Evolutionary conservation across 2,329 filamentous ascomycete genomes (phyloP).

Genomic region (Westerdykella sp.): DNA sequence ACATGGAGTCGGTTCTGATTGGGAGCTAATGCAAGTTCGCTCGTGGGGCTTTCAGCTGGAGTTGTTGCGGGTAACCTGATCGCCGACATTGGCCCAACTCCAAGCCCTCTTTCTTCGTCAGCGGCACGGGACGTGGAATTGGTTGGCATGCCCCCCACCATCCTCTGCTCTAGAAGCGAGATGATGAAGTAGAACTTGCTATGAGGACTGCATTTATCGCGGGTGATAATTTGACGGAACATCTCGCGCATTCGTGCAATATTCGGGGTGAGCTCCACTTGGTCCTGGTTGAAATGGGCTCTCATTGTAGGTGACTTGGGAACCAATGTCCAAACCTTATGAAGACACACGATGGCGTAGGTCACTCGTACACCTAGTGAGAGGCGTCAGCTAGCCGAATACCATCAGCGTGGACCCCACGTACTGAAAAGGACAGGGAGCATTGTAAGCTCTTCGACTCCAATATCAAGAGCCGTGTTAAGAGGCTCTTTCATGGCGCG

Average conservation of each 20-base stretch:
- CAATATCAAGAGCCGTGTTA: conserved; percentile 45
- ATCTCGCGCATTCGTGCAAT: conserved; percentile 43
- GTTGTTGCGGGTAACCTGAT: neutral
- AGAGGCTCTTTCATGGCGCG: conserved; percentile 44
- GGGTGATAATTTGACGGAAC: conserved; percentile 40
- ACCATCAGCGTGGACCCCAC: conserved; percentile 16
- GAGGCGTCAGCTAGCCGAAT: conserved; percentile 1
- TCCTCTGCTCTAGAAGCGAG: conserved; percentile 41
- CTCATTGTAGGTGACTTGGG: conserved; percentile 46
- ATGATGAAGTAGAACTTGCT: conserved; percentile 45
- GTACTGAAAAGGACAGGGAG: conserved; percentile 44
- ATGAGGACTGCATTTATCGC: conserved; percentile 39
- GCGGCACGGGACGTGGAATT: conserved; percentile 20
- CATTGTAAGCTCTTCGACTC: conserved; percentile 39
- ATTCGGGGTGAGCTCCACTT: conserved; percentile 43
- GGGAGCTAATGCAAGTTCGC: conserved; percentile 16
- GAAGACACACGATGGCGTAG: conserved; percentile 53
- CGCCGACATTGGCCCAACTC: too few species aligned
- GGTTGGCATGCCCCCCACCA: conserved; percentile 41
- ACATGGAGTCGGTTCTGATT: conserved; percentile 36
- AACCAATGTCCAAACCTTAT: conserved; percentile 55
- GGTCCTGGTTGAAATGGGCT: conserved; percentile 44
- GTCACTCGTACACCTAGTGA: conserved; percentile 46
- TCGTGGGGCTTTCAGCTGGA: conserved; percentile 11
- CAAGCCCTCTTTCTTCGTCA: neutral